These are phyloP conservation scores for Reticulascus tulasneorum DNA, from an alignment of 2,329 filamentous ascomycete species.

Conservation along the genomic window DNA sequence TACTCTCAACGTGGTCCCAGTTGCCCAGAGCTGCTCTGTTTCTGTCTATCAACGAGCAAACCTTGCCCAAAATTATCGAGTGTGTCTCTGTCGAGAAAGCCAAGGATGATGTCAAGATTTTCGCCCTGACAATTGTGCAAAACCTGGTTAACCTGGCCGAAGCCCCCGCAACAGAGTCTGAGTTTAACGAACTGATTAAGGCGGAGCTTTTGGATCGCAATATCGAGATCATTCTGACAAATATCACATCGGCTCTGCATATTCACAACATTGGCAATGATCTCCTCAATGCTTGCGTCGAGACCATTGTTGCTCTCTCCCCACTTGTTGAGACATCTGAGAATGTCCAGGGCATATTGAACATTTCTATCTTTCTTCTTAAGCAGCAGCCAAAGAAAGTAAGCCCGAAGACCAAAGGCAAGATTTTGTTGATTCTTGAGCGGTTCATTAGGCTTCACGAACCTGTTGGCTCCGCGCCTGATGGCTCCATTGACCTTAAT, in stretches of 20 bases:
- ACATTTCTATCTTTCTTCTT: slow-evolving; percentile 76
- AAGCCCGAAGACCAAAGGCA: slow-evolving; percentile 76
- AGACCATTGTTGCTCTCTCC: slow-evolving; percentile 72
- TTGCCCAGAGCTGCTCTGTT: slow-evolving; percentile 64
- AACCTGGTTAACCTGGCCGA: slow-evolving; percentile 61
- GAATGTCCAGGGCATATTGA: slow-evolving; percentile 73
- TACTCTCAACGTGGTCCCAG: slow-evolving; percentile 78
- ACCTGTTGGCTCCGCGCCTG: slow-evolving; percentile 33
- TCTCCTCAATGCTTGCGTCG: slow-evolving; percentile 73
- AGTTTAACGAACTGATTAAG: slow-evolving; percentile 52
- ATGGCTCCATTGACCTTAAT: slow-evolving; percentile 10
- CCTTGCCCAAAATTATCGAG: slow-evolving; percentile 69
- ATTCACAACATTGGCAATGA: slow-evolving; percentile 61
- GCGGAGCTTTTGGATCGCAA: slow-evolving; percentile 54
- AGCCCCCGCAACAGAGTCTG: slow-evolving; percentile 49
- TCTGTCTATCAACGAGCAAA: slow-evolving; percentile 55
- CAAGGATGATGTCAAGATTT: slow-evolving; percentile 83
- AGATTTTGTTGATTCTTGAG: slow-evolving; percentile 74
- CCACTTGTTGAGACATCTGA: slow-evolving; percentile 63
- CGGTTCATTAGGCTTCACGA: slow-evolving; percentile 70
- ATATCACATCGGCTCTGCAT: slow-evolving; percentile 65
- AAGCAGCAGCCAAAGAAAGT: slow-evolving; percentile 82
- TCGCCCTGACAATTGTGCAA: slow-evolving; percentile 71
- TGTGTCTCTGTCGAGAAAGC: slow-evolving; percentile 68
- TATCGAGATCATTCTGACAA: slow-evolving; percentile 58